Conservation (phyloP, 192 early-diverging fungal species). For the Backusella westeae region DNA sequence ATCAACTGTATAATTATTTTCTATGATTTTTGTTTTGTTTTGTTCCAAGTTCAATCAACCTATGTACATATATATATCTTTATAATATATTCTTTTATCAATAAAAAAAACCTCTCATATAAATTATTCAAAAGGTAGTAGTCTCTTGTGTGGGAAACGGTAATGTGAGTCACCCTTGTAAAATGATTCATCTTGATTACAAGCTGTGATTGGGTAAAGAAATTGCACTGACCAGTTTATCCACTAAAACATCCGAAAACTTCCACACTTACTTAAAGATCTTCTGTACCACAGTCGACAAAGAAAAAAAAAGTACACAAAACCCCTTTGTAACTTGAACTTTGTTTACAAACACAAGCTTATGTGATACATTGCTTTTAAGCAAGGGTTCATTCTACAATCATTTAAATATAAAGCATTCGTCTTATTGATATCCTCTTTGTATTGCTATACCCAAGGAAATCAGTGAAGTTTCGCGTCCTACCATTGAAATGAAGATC, state of each 20-base stretch:
- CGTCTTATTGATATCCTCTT: neutral
- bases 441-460: neutral
- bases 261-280: neutral
- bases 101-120: neutral
- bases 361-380: neutral
- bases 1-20: neutral
- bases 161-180: slow-evolving; percentile 3
- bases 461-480: neutral
- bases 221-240: neutral
- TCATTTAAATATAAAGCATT: neutral
- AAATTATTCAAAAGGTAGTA: neutral
- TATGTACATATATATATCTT: neutral
- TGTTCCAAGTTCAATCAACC: neutral
- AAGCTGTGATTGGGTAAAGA: neutral
- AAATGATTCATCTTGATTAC: neutral
- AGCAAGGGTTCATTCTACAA: neutral
- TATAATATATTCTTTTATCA: neutral
- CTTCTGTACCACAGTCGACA: neutral
- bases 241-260: slow-evolving; percentile 2
- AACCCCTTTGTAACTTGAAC: neutral
- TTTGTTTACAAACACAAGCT: neutral
- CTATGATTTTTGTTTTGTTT: neutral
- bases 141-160: neutral
- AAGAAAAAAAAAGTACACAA: neutral
- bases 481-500: neutral